A percentile compares a stretch with the other conserved stretches of the same genome.
These are phyloP conservation scores for Tulasnella sp. DNA, from an alignment of 768 basidiomycete species.

Conservation along the genomic window DNA sequence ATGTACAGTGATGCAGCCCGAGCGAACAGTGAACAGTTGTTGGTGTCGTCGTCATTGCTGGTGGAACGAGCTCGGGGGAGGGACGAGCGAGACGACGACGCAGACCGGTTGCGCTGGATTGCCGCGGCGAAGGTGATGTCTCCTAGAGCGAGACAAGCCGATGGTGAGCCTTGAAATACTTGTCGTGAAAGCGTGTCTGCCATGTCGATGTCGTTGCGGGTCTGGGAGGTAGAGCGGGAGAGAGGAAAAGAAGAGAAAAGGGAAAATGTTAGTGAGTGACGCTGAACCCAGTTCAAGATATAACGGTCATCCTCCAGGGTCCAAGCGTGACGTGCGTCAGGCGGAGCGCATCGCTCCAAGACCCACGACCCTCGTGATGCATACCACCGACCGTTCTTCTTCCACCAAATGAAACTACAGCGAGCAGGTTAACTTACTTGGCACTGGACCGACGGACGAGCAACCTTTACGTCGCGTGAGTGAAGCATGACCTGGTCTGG, in stretches of 20 bases:
- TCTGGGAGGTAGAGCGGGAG: neutral
- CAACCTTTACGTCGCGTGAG: neutral
- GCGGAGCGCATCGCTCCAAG: neutral
- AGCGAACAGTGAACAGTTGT: neutral
- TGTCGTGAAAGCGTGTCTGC: neutral
- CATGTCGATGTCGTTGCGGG: neutral
- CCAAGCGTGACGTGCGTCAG: neutral
- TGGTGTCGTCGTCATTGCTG: neutral
- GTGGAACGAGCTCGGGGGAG: neutral
- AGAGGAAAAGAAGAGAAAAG: neutral
- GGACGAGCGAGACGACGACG: neutral
- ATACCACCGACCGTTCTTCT: neutral
- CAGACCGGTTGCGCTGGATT: neutral
- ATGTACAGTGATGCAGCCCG: neutral
- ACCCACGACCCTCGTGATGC: neutral
- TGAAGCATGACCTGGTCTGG: neutral
- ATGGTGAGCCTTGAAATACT: neutral
- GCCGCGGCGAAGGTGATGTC: neutral
- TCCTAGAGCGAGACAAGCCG: neutral
- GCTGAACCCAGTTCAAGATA: neutral
- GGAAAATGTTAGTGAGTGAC: neutral
- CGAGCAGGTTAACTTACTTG: neutral
- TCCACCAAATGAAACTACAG: neutral
- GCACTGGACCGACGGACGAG: neutral
- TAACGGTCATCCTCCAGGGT: neutral